Percentiles rank a stretch among this genome's conserved stretches.
phyloP scores from a whole-genome alignment of 2,329 filamentous ascomycete species.

The Alternaria gaisen region DNA sequence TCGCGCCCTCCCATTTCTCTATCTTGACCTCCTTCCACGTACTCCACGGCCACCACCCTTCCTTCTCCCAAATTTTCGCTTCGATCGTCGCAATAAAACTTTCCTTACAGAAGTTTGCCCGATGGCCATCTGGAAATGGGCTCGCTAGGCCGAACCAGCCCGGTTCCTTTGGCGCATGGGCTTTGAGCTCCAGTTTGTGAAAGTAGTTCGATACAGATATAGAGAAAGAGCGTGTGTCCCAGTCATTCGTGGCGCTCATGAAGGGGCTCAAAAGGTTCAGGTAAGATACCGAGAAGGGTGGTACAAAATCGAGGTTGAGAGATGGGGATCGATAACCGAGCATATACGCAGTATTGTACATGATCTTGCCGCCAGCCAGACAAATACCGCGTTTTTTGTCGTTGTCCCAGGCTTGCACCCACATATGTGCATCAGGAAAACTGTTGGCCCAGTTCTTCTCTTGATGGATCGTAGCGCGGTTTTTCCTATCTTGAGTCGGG shows the following conservation, averaged over 20 bases:
- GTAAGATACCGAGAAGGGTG: conserved; percentile 53
- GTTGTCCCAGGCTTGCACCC: conserved; percentile 44
- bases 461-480: conserved; percentile 55
- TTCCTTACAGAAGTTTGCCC: conserved; percentile 56
- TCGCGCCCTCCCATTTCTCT: conserved; percentile 54
- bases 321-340: conserved; percentile 55
- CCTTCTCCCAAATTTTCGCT: conserved; percentile 53
- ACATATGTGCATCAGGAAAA: conserved; percentile 56
- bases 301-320: conserved; percentile 54
- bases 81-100: conserved; percentile 58
- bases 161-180: conserved; percentile 52
- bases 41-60: conserved; percentile 45
- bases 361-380: conserved; percentile 46
- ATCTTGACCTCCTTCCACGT: conserved; percentile 52
- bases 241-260: conserved; percentile 54
- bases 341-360: conserved; percentile 55
- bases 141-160: conserved; percentile 57
- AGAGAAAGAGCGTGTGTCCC: conserved; percentile 51
- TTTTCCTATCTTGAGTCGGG: conserved; percentile 37
- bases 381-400: conserved; percentile 34
- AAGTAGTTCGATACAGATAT: conserved; percentile 52
- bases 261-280: conserved; percentile 51
- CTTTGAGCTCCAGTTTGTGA: conserved; percentile 53
- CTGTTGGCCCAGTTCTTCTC: conserved; percentile 62
- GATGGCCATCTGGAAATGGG: conserved; percentile 58